phyloP scores from a whole-genome alignment of 1,284 basidiomycete species.

The Ceratobasidium papillatum region DNA sequence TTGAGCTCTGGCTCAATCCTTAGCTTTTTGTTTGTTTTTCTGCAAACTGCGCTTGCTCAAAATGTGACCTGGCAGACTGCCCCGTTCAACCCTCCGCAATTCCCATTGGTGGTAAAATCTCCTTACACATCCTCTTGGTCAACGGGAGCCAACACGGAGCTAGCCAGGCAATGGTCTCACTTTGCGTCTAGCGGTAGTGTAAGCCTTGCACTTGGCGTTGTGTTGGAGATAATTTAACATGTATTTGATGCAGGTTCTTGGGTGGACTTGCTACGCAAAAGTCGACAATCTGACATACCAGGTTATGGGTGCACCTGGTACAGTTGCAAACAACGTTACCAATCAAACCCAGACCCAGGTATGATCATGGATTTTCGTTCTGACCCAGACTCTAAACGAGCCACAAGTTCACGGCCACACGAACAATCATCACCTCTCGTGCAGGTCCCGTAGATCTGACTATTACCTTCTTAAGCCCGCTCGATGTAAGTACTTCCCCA shows the following conservation, averaged over 20 bases:
- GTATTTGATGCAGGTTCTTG: conserved; percentile 58
- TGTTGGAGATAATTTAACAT: neutral
- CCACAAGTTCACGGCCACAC: conserved; percentile 67
- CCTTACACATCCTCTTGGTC: conserved; percentile 12
- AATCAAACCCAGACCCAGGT: conserved; percentile 59
- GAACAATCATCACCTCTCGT: conserved; percentile 65
- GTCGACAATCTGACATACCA: conserved; percentile 67
- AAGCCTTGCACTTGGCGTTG: neutral
- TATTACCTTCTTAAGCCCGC: conserved; percentile 68
- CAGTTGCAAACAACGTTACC: conserved; percentile 59
- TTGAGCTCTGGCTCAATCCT: neutral
- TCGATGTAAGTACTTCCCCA: conserved; percentile 55
- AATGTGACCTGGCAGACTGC: conserved; percentile 12
- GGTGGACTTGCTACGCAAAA: conserved; percentile 73
- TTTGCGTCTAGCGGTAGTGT: conserved; percentile 3
- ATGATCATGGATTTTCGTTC: conserved; percentile 53
- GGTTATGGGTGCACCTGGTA: conserved; percentile 65
- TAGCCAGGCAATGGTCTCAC: conserved; percentile 1
- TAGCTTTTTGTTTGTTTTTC: neutral
- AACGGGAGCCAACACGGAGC: neutral
- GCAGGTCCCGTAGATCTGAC: conserved; percentile 69
- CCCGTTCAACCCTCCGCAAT: conserved; percentile 14
- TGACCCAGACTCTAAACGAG: neutral
- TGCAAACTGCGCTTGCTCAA: neutral
- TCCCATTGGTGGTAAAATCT: conserved; percentile 23